phyloP scores from a whole-genome alignment of 257 asterid genomes.

The Ligustrum vulgare region DNA sequence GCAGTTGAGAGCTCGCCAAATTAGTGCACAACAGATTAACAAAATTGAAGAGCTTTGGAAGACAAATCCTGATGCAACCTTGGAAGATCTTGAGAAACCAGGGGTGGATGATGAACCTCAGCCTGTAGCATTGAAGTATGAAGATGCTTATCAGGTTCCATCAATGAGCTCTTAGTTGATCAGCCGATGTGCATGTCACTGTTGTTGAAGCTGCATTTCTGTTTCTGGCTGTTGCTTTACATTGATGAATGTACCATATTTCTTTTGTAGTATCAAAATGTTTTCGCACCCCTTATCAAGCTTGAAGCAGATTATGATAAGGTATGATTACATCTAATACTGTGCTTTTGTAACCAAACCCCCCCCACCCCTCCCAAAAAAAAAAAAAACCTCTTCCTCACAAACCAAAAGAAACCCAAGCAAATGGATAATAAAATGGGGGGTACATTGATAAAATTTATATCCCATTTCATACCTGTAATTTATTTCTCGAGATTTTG shows the following conservation, averaged over 20 bases:
- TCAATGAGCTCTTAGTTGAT: constrained; percentile 18
- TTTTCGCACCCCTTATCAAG: constrained; percentile 95
- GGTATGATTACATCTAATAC: constrained; percentile 38
- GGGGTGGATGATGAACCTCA: constrained; percentile 99
- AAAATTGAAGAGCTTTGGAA: constrained; percentile 99
- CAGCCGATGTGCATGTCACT: constrained; percentile 12
- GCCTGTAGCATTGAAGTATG: constrained; percentile 85
- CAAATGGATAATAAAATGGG: neutral
- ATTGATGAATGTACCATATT: constrained; percentile 27
- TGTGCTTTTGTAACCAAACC: neutral
- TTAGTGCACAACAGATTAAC: constrained; percentile 97
- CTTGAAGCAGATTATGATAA: constrained; percentile 99
- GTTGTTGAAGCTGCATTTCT: neutral
- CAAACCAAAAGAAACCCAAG: neutral
- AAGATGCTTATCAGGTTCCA: constrained; percentile 96
- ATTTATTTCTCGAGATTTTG: constrained; percentile 8
- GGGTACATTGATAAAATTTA: neutral
- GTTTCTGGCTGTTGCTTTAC: neutral
- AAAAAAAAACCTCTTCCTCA: no score
- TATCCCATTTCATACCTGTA: neutral
- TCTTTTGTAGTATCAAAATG: constrained; percentile 88
- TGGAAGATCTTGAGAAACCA: constrained; percentile 99
- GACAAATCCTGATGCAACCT: constrained; percentile 88
- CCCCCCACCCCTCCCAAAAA: no score
- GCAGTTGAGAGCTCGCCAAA: constrained; percentile 97